Evolutionary conservation across 2,329 filamentous ascomycete genomes (phyloP).

Genomic region (Cordyceps cateniannulata): DNA sequence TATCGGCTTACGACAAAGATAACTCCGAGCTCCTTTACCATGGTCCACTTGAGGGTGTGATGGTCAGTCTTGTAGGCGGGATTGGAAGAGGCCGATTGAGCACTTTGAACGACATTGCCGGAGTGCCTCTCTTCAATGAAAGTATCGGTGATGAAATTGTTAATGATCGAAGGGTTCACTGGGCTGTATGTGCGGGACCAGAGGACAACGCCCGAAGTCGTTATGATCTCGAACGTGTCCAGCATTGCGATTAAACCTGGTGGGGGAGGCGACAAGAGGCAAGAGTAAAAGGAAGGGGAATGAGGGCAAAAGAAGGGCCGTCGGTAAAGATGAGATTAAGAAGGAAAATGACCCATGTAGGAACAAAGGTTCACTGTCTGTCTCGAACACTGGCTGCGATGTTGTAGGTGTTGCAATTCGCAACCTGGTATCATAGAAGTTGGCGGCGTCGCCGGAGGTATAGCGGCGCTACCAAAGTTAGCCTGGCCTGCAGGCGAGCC

Average conservation of each 20-base stretch:
- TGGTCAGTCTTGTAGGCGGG: slow-evolving; percentile 83
- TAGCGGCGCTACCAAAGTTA: not conserved
- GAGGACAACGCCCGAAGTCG: slow-evolving; percentile 90
- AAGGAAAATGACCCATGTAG: not conserved
- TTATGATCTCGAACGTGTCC: slow-evolving; percentile 94
- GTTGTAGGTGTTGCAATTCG: slow-evolving; percentile 2
- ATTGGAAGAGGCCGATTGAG: slow-evolving; percentile 54
- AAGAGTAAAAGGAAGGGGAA: not conserved
- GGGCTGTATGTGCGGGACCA: slow-evolving; percentile 86
- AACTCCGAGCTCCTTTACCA: slow-evolving; percentile 83
- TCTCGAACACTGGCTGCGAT: not conserved
- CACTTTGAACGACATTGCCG: slow-evolving; percentile 52
- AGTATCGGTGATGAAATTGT: slow-evolving; percentile 90
- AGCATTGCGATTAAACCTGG: slow-evolving; percentile 54
- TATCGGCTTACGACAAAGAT: slow-evolving; percentile 60
- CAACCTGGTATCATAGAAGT: not conserved
- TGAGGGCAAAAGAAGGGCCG: not conserved
- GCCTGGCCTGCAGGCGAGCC: not conserved
- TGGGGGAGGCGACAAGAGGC: slow-evolving; percentile 6
- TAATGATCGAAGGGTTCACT: slow-evolving; percentile 77
- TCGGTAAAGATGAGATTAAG: not conserved
- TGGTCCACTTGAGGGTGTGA: slow-evolving; percentile 91
- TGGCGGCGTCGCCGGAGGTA: slow-evolving; percentile 4
- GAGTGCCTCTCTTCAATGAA: slow-evolving; percentile 91
- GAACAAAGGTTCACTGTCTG: not conserved